Percentiles rank a stretch among this genome's conserved stretches.
phyloP scores from a whole-genome alignment of 169 alveolate species.

The Plasmodium malariae region DNA sequence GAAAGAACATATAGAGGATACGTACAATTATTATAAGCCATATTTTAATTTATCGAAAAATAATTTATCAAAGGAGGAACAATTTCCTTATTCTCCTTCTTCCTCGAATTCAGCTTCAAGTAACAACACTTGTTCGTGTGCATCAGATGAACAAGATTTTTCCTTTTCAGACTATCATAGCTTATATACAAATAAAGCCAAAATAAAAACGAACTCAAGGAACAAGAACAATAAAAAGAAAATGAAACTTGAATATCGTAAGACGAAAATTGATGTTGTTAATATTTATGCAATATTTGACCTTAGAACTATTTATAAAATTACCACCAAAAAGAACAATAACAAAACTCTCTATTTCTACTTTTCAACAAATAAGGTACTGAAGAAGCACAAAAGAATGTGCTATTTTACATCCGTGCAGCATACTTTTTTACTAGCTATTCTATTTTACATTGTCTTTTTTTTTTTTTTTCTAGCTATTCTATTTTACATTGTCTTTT shows the following conservation, averaged over 20 bases:
- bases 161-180: conserved; percentile 81
- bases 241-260: background rate
- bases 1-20: conserved; percentile 50
- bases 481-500: too few relatives aligned
- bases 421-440: too few relatives aligned
- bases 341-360: conserved; percentile 77
- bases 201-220: conserved; percentile 49
- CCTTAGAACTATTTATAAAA: conserved; percentile 76
- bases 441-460: too few relatives aligned
- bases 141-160: conserved; percentile 78
- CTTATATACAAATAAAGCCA: conserved; percentile 76
- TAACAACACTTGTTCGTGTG: conserved; percentile 11
- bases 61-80: background rate
- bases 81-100: background rate
- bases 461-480: too few relatives aligned
- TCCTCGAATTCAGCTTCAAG: conserved; percentile 13
- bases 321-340: conserved; percentile 76
- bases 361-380: conserved; percentile 78
- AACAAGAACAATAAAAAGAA: background rate
- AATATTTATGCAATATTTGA: conserved; percentile 78
- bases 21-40: conserved; percentile 36
- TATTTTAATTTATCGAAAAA: conserved; percentile 54
- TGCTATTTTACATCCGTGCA: too few relatives aligned
- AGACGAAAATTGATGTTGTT: conserved; percentile 63
- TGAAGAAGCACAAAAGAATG: too few relatives aligned